A percentile compares a stretch with the other conserved stretches of the same genome.
Evolutionary conservation across 768 basidiomycete species (phyloP).

Genomic region (Trametes cubensis): DNA sequence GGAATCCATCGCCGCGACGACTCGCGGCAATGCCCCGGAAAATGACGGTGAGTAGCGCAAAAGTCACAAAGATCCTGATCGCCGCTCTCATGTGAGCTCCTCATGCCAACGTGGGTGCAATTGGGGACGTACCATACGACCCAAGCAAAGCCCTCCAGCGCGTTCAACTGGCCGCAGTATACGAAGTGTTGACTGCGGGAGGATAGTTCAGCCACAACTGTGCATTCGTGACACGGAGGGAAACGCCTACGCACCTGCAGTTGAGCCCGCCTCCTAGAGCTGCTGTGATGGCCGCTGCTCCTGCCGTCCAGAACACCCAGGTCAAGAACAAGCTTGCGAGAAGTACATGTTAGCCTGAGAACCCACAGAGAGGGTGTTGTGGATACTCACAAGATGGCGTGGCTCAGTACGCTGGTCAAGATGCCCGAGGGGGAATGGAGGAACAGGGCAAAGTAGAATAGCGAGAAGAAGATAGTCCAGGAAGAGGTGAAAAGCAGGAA

Average conservation of each 20-base stretch:
- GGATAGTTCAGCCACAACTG: neutral
- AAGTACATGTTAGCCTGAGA: neutral
- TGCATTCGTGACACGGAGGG: constrained; percentile 5
- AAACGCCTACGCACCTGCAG: constrained; percentile 51
- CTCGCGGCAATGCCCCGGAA: constrained; percentile 61
- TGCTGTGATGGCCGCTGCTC: constrained; percentile 69
- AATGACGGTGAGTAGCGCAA: constrained; percentile 60
- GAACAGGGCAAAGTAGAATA: constrained; percentile 58
- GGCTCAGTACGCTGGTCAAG: constrained; percentile 63
- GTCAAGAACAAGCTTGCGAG: constrained; percentile 58
- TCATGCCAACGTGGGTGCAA: no score
- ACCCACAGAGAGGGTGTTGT: neutral
- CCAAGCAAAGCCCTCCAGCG: constrained; percentile 77
- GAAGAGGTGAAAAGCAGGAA: constrained; percentile 71
- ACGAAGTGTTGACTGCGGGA: constrained; percentile 43
- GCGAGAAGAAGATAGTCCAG: constrained; percentile 67
- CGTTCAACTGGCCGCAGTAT: constrained; percentile 80
- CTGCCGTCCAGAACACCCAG: constrained; percentile 80
- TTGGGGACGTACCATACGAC: constrained; percentile 57
- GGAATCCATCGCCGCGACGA: constrained; percentile 67
- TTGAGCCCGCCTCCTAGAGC: constrained; percentile 69
- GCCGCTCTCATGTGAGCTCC: neutral
- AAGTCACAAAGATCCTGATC: constrained; percentile 63
- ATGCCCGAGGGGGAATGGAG: constrained; percentile 50
- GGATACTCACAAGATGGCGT: constrained; percentile 61